Conservation (phyloP, 352 stramenopile species). For the Plasmopara viticola region DNA sequence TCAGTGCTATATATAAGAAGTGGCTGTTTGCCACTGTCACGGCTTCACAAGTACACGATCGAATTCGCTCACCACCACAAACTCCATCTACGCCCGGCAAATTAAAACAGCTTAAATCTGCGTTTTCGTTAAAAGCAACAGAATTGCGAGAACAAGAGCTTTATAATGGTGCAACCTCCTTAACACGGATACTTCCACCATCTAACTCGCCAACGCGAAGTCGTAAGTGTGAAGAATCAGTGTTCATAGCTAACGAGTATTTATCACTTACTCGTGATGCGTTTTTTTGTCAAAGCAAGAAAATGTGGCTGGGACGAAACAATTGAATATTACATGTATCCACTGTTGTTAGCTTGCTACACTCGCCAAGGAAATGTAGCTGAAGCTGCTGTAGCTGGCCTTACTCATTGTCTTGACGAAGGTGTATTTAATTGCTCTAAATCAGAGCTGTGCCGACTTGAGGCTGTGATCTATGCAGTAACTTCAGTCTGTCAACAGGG, state of each 20-base stretch:
- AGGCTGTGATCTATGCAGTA: slow-evolving; percentile 55
- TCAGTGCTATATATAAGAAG: slow-evolving; percentile 34
- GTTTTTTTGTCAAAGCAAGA: slow-evolving; percentile 12
- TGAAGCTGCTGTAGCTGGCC: slow-evolving; percentile 34
- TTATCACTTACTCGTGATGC: slow-evolving; percentile 1
- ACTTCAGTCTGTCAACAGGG: slow-evolving; percentile 74
- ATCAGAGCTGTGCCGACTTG: slow-evolving; percentile 38
- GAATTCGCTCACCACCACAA: slow-evolving; percentile 7
- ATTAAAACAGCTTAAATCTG: slow-evolving; percentile 12
- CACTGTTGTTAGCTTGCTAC: slow-evolving; percentile 70
- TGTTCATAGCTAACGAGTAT: neutral
- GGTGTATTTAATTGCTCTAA: slow-evolving; percentile 43
- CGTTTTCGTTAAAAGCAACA: slow-evolving; percentile 16
- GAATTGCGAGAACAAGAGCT: slow-evolving; percentile 25
- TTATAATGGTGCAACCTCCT: slow-evolving; percentile 2
- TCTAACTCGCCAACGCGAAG: neutral
- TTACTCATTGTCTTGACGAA: slow-evolving; percentile 57
- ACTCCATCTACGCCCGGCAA: slow-evolving; percentile 17
- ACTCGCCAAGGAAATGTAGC: slow-evolving; percentile 60
- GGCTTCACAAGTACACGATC: slow-evolving; percentile 12
- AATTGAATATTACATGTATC: slow-evolving; percentile 71
- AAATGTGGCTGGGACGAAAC: slow-evolving; percentile 21
- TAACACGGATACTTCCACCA: neutral
- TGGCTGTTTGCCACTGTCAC: slow-evolving; percentile 35
- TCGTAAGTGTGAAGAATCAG: slow-evolving; percentile 5